These are phyloP conservation scores for Apiospora sp. DNA, from an alignment of 2,329 filamentous ascomycete genomes.

Conservation along the genomic window DNA sequence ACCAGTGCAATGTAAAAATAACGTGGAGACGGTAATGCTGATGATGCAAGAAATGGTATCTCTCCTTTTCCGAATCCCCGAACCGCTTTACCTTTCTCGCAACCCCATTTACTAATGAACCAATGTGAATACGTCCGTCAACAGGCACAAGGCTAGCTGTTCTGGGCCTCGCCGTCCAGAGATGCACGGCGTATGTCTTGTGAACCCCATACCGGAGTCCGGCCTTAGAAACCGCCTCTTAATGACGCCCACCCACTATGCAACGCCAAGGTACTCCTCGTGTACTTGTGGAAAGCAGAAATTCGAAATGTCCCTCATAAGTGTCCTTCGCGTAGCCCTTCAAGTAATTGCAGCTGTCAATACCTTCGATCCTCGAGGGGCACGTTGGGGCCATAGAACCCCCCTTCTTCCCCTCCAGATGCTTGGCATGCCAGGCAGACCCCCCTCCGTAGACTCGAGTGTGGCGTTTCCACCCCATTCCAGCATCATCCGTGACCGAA, in stretches of 20 bases:
- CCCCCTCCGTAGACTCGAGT: conserved; percentile 67
- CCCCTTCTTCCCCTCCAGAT: conserved; percentile 52
- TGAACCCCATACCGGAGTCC: not conserved
- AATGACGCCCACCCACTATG: not conserved
- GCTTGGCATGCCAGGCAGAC: conserved; percentile 64
- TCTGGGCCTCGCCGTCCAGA: not conserved
- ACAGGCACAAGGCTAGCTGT: not conserved
- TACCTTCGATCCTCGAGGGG: conserved; percentile 59
- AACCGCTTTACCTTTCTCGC: not conserved
- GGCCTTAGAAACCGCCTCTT: not conserved
- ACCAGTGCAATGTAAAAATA: not conserved
- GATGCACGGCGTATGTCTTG: not conserved
- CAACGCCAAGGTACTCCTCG: not conserved
- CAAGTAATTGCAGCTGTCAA: not conserved
- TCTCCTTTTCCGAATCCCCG: conserved; percentile 5
- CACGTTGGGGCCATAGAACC: conserved; percentile 63
- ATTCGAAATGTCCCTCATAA: not conserved
- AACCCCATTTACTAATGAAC: not conserved
- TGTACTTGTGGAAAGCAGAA: not conserved
- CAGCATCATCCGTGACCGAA: conserved; percentile 55
- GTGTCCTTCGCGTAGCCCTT: not conserved
- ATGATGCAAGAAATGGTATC: conserved; percentile 21
- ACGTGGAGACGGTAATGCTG: not conserved
- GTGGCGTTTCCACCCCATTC: conserved; percentile 63
- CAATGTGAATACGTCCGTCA: not conserved